Evolutionary conservation across 1,284 basidiomycete genomes (phyloP), one percentile per base, ranked within the genome.

Genomic region (Naganishia albida): DNA sequence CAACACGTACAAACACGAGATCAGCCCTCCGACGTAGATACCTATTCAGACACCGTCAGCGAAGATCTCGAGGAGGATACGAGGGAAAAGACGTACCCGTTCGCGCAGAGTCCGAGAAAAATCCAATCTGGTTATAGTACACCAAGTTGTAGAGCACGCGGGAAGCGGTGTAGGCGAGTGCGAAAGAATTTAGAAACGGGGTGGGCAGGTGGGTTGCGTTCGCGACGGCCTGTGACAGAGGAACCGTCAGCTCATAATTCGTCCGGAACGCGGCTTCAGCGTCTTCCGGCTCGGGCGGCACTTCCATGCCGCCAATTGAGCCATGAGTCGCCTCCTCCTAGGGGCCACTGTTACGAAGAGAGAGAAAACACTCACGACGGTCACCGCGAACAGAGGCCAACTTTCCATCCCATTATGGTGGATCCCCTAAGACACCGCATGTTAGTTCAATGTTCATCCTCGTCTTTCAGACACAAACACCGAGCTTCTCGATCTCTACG

Each of bases 371-470:
- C 63, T 51, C 23, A 64, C 63, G 3, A 64, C 16, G 25, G 63
- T 51, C 4, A 57, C 23, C 2, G 54, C 63, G 20, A 64, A 64
- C 34, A 64, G 34, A 2, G 63, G 63, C 34, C 46, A 64, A 34
- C 20, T 43, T 34, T 64, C 63, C 63, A 64, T 57, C 48, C 63
- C 63, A 52, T 64, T 64, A 43, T 64, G 63, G 46, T 64, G 63
- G 13, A 64, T 64, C 26, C 54, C 53, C 51, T 53, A 38, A 3
- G 28, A 51, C 26, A n/a, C 13, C 49, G 16, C 7, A 1, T 12
- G 25, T 51, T 1, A 51, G 49, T 6, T 26, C 12, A 8, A 6
- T 7, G 10, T 7, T 4, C 12, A 48, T 23, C 28, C 28, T 25
- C 26, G 28, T 15, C 4, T 48, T 34, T 10, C 34, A 10, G 2